A percentile compares a stretch with the other conserved stretches of the same genome.
These are phyloP conservation scores for Nigrospora sphaerica DNA, from an alignment of 2,329 filamentous ascomycete species.

Conservation along the genomic window DNA sequence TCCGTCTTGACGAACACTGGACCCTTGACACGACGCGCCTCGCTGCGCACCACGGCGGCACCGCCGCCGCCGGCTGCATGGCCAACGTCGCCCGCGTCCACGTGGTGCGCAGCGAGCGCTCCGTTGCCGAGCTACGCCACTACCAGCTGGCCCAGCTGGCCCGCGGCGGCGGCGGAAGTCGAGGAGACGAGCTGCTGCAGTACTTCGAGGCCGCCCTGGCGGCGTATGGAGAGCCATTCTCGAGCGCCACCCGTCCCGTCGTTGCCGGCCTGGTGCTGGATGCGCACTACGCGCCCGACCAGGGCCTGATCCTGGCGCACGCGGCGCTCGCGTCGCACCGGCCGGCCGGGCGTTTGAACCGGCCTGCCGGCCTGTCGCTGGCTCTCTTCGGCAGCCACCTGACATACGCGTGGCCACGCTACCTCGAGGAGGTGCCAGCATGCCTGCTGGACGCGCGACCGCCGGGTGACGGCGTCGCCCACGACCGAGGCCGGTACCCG, in stretches of 20 bases:
- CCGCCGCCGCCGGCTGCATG: conserved; percentile 56
- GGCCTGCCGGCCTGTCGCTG: conserved; percentile 57
- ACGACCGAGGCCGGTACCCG: conserved; percentile 34
- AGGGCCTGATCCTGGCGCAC: conserved; percentile 56
- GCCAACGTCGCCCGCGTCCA: conserved; percentile 64
- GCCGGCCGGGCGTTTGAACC: too few species aligned
- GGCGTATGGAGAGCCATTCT: conserved; percentile 22
- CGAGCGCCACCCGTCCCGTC: conserved; percentile 42
- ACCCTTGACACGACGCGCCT: conserved; percentile 45
- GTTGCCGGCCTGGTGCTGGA: conserved; percentile 67
- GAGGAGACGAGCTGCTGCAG: conserved; percentile 44
- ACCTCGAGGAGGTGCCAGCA: conserved; percentile 56
- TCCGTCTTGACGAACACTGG: conserved; percentile 70
- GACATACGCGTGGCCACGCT: conserved; percentile 63
- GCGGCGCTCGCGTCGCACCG: conserved; percentile 52
- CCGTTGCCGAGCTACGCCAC: conserved; percentile 58
- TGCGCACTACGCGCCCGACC: conserved; percentile 55
- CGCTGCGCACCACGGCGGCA: background rate
- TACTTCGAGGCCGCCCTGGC: conserved; percentile 39
- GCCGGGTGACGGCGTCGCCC: conserved; percentile 29
- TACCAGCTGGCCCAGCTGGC: conserved; percentile 61
- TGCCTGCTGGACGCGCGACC: conserved; percentile 33
- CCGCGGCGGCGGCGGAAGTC: conserved; percentile 42
- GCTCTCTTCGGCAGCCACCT: conserved; percentile 67
- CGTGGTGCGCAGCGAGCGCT: conserved; percentile 57